Evolutionary conservation across 805 yeast species (phyloP).

Genomic region (Danielia oregonensis): DNA sequence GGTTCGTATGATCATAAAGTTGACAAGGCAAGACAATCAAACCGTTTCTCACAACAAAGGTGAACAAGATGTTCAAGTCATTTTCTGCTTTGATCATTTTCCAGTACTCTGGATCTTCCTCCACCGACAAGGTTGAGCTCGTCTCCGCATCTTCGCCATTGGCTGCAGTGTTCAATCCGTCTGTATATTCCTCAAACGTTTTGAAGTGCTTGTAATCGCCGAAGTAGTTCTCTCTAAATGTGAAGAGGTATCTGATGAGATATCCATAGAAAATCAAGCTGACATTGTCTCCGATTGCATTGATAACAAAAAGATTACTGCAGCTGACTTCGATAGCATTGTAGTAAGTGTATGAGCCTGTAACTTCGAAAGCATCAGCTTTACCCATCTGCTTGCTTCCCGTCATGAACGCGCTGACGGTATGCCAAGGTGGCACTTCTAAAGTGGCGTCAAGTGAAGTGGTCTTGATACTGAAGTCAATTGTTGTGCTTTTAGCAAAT

Average conservation of each 20-base stretch:
- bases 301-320: constrained; percentile 64
- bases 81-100: constrained; percentile 50
- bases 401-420: constrained; percentile 66
- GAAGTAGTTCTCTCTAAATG: constrained; percentile 81
- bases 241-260: constrained; percentile 68
- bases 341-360: constrained; percentile 64
- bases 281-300: constrained; percentile 62
- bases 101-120: constrained; percentile 28
- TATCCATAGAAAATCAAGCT: constrained; percentile 76
- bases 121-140: not conserved
- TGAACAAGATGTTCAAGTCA: constrained; percentile 74
- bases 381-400: constrained; percentile 60
- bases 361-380: constrained; percentile 55
- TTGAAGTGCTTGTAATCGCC: constrained; percentile 82
- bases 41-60: constrained; percentile 68
- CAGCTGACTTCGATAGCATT: constrained; percentile 58
- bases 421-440: constrained; percentile 91
- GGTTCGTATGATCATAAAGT: constrained; percentile 61
- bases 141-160: constrained; percentile 1
- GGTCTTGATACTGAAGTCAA: constrained; percentile 50
- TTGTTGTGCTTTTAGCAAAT: constrained; percentile 47
- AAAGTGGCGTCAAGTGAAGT: constrained; percentile 59
- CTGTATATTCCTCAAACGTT: constrained; percentile 78
- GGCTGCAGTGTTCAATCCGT: constrained; percentile 1
- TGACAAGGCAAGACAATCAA: constrained; percentile 69